Base-by-base conservation (phyloP, 2,329 filamentous ascomycete genomes). In the Aspergillus sojae region DNA sequence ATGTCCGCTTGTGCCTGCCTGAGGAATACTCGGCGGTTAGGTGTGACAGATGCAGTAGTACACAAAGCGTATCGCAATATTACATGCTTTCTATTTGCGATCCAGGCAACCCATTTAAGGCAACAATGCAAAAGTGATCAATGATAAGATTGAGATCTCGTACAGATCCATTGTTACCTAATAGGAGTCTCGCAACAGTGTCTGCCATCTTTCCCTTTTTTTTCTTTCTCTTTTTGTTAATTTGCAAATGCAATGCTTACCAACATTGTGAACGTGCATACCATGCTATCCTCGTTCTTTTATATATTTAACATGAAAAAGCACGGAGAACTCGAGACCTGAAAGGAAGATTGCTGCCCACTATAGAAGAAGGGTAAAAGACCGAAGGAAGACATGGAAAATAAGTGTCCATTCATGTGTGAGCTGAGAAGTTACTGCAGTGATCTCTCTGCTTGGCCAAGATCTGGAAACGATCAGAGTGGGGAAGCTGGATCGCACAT, bases 401-500 rank as follows among this genome's bases (percentile, higher is more conserved):
- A 23, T 30, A 58, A 23, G n/a, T 19, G n/a, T 21, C 39, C 28
- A 58, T 21, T 52, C 28, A 41, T 26, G 57, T 41, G 21, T 30
- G 41, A 57, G 55, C 50, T 56, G 50, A 46, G 41, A 41, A 53
- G 41, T 34, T 52, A 43, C 46, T 52, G 58, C 54, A 60, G 46
- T 54, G 23, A 32, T 62, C 45, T 46, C 58, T 63, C 57, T 62
- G 39, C 60, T 63, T 60, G 61, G 57, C 50, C 63, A 63, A 68
- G 69, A 70, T 71, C 68, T 70, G 67, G 66, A 46, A 68, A 66
- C 64, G 66, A 70, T 70, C 65, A 60, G 50, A 68, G 69, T 70
- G 67, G 65, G 57, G 67, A 65, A 64, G 48, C 58, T 60, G 62
- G 62, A 67, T 69, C 65, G 68, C 65, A 62, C 60, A 65, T 62